Base-by-base conservation (phyloP, 805 yeast species). In the Candida xyloterini region DNA sequence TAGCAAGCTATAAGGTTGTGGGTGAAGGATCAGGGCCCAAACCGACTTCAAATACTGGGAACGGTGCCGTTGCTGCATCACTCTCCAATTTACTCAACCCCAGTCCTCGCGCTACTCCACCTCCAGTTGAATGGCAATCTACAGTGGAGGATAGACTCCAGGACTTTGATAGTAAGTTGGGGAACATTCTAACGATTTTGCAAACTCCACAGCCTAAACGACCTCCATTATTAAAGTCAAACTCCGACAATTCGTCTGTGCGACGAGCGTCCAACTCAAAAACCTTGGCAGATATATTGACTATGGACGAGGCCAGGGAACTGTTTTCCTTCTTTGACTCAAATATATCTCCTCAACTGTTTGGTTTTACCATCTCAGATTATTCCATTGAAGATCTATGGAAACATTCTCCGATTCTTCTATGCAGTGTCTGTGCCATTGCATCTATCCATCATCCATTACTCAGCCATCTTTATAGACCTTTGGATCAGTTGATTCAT, bases 391-490 rank as follows among this genome's bases (percentile, higher is more conserved):
- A 71, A 7, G 58, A 57, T 3, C 61, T 78, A 7, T 79, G 85
- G 81, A 57, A 63, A 2, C 56, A 66, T 4, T 77, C 82, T 20
- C 83, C 84, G 0, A 60, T 81, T 6, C 59, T 81, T 26, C 71
- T 81, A 3, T 73, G 77, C 27, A 74, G 85, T 2, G 71, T 81
- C 3, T 73, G 82, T 51, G 68, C 81, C 5, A 77, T 81, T 10
- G 74, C 86, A 0, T 76, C 81, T 22, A 73, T 77, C 32, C 84
- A 79, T 52, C 81, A 79, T 53, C 74, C 81, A 0, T 48, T 55
- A 8, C 48, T 55, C 6, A 49, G 52, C 15, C 41, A 46, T 15
- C 33, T 62, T 20, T 60, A 55, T 23, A 43, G 48, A 13, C 39
- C 45, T 6, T 42, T 68, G 22, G 62, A 64, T 34, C 33, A 40